These are phyloP conservation scores for Adansonia rubrostipa DNA, from an alignment of 441 rosid species.

Conservation along the genomic window DNA sequence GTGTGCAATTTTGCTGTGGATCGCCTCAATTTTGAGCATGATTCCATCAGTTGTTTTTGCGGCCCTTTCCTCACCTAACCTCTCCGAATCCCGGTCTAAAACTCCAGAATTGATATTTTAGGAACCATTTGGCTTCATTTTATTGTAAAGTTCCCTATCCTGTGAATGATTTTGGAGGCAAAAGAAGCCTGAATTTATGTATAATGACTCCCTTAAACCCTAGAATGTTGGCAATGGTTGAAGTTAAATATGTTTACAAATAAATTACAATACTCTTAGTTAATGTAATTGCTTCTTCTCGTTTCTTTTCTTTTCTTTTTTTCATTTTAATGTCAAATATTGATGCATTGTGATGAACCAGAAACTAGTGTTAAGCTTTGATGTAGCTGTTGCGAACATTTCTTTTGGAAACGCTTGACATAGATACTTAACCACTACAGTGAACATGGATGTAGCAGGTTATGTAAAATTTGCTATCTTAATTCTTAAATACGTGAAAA, in stretches of 20 bases:
- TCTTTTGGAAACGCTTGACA: background rate
- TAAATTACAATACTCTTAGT: background rate
- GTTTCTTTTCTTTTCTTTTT: background rate
- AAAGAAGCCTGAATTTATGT: constrained; percentile 4
- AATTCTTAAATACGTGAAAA: background rate
- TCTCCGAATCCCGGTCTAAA: background rate
- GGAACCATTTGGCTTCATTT: constrained; percentile 9
- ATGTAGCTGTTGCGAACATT: background rate
- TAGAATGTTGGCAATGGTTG: background rate
- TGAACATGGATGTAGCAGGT: background rate
- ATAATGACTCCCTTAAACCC: background rate
- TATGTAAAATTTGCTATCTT: background rate
- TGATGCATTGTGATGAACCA: background rate
- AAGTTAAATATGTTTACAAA: background rate
- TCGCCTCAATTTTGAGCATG: background rate
- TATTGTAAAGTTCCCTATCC: background rate
- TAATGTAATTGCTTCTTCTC: background rate
- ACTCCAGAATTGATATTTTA: background rate
- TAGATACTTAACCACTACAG: background rate
- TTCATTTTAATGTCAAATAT: too few species aligned
- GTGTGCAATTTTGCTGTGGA: background rate
- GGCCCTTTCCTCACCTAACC: constrained; percentile 1
- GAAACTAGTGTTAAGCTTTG: background rate
- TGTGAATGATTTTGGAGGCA: constrained; percentile 3
- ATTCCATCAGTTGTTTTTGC: constrained; percentile 9